phyloP scores from a whole-genome alignment of 2,329 filamentous ascomycete species.

The Metarhizium album region DNA sequence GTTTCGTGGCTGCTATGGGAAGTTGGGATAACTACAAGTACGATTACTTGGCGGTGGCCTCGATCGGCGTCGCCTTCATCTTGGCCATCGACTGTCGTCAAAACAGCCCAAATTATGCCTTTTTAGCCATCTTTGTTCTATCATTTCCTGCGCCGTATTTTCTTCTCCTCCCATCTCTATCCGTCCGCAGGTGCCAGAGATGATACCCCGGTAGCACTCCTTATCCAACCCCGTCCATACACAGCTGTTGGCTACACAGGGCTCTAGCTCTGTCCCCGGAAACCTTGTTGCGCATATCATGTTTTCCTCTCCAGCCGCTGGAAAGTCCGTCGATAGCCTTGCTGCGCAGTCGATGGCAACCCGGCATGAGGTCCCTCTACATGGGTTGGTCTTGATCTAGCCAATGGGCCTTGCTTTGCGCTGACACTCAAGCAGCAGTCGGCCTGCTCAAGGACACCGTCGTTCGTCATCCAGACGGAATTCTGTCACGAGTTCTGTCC shows the following conservation, averaged over 20 bases:
- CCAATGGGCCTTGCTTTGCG: neutral
- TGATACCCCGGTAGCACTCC: slow-evolving; percentile 37
- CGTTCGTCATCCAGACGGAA: slow-evolving; percentile 52
- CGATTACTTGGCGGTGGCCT: neutral
- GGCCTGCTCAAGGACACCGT: slow-evolving; percentile 34
- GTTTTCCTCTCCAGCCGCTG: slow-evolving; percentile 47
- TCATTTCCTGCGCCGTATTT: neutral
- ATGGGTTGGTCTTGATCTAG: slow-evolving; percentile 32
- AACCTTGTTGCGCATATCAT: slow-evolving; percentile 31
- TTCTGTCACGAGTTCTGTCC: slow-evolving; percentile 79
- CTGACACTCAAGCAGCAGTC: slow-evolving; percentile 21
- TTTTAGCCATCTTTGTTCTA: neutral
- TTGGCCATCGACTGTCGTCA: neutral
- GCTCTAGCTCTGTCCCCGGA: slow-evolving; percentile 1
- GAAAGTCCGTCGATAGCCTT: slow-evolving; percentile 57
- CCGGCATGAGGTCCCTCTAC: slow-evolving; percentile 47
- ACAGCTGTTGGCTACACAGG: slow-evolving; percentile 22
- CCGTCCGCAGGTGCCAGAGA: slow-evolving; percentile 22
- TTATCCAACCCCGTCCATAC: slow-evolving; percentile 20
- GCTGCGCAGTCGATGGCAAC: slow-evolving; percentile 40
- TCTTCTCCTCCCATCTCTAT: neutral
- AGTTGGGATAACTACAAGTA: neutral
- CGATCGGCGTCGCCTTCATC: neutral
- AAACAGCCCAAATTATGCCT: neutral
- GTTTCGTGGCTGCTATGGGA: neutral